Conservation (phyloP, 306 rosid genomes). For the cucumber (Cucumis sativus) region Cucumber_9930_V3 NC_026661.2:13047001-13047500, state of each 20-base stretch:
- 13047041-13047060: conserved; percentile 73
- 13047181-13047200: neutral
- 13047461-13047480: neutral
- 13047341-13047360: neutral
- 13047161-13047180: neutral
- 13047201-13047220: neutral
- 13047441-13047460: neutral
- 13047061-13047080: conserved; percentile 38
- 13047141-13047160: neutral
- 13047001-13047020: conserved; percentile 62
- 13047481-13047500: neutral
- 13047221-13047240: neutral
- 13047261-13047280: neutral
- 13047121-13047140: neutral
- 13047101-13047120: neutral
- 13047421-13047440: neutral
- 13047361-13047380: neutral
- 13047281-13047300: neutral
- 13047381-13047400: neutral
- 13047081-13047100: neutral
- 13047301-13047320: neutral
- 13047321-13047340: neutral
- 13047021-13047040: conserved; percentile 48
- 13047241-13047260: neutral
- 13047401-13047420: neutral